Evolutionary conservation across 2,329 filamentous ascomycete genomes (phyloP).

Genomic region (Diatrype stigma): DNA sequence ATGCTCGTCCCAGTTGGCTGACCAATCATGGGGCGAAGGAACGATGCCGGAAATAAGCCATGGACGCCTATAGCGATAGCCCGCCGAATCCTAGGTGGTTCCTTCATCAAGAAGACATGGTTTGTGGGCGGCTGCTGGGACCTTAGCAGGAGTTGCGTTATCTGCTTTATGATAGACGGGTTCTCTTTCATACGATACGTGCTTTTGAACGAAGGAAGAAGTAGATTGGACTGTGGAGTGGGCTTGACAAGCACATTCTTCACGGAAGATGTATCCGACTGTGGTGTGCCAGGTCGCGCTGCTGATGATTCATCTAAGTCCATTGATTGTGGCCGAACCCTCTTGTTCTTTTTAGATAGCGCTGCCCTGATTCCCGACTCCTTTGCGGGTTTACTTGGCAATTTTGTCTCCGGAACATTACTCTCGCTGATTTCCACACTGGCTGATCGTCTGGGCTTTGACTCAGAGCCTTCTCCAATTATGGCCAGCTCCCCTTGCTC

Average conservation of each 20-base stretch:
- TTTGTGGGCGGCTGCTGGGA: constrained; percentile 54
- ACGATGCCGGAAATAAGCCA: constrained; percentile 83
- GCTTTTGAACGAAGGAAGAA: constrained; percentile 65
- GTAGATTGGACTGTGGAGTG: constrained; percentile 50
- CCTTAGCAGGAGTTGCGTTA: constrained; percentile 54
- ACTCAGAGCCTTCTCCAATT: constrained; percentile 52
- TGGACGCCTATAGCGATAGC: constrained; percentile 93
- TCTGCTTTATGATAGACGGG: constrained; percentile 66
- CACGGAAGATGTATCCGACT: constrained; percentile 23
- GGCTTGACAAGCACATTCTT: constrained; percentile 26
- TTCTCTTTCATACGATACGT: constrained; percentile 66
- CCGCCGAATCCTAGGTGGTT: constrained; percentile 70
- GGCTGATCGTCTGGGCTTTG: constrained; percentile 46
- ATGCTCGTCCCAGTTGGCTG: constrained; percentile 95
- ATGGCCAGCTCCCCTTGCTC: constrained; percentile 54
- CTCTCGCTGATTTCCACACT: constrained; percentile 38
- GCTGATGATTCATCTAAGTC: constrained; percentile 38
- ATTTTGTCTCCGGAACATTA: constrained; percentile 28
- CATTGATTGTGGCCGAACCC: constrained; percentile 42
- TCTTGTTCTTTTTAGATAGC: constrained; percentile 39
- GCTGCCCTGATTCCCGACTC: constrained; percentile 23
- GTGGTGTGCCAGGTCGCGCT: constrained; percentile 30
- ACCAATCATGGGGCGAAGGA: constrained; percentile 85
- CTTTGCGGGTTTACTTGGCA: constrained; percentile 24
- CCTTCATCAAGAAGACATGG: constrained; percentile 68